Evolutionary conservation across 2,329 filamentous ascomycete species (phyloP), one percentile per base, ranked within the genome.

Genomic region (Colletotrichum filicis): DNA sequence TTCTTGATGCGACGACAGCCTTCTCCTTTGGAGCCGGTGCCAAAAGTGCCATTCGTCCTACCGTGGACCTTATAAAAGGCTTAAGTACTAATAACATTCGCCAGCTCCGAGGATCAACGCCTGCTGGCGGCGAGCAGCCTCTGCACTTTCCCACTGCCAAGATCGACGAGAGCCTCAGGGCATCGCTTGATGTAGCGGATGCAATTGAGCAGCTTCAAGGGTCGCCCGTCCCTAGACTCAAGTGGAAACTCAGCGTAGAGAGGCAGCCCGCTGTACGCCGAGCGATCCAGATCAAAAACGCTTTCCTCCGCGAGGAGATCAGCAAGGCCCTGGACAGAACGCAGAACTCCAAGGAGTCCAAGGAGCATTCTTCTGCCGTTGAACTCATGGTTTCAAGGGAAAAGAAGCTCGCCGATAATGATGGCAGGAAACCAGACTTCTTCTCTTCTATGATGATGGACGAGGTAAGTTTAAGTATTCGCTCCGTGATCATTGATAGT

Each of bases 1-100:
- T 79, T 1, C 67, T 83, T 2, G 81, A 83, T 73, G 71, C 75
- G 46, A 79, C 83, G 11, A 77, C 80, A 26, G 77, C 76, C 19
- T 77, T 77, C 6, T 72, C 76, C 7, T 80, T 83, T 28, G 80
- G 79, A 7, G 42, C 24, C 7, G 28, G 35, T 11, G 42, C 42
- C 19, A 49, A 19, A 6, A 49, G 42, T 49, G 42, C 42, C 11
- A 22, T 22, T 1, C 42, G 42, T 2, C 42, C 42, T 5, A 49
- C 42, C 4, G 19, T 49, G 19, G 42, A 49, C 6, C 19, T 49
- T 22, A 3, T 49, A 8, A 49, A 19, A 49, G 8, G 42, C 42
- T 49, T 49, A 4, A 8, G 42, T 9, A 4, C 42, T 22, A 8
- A 49, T 22, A 8, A 49, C 8, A 49, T 49, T 49, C 42, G 42